Percentiles rank a stretch among this genome's conserved stretches.
phyloP scores from a whole-genome alignment of 768 basidiomycete genomes.

The Porphyrellus cyaneotinctus region DNA sequence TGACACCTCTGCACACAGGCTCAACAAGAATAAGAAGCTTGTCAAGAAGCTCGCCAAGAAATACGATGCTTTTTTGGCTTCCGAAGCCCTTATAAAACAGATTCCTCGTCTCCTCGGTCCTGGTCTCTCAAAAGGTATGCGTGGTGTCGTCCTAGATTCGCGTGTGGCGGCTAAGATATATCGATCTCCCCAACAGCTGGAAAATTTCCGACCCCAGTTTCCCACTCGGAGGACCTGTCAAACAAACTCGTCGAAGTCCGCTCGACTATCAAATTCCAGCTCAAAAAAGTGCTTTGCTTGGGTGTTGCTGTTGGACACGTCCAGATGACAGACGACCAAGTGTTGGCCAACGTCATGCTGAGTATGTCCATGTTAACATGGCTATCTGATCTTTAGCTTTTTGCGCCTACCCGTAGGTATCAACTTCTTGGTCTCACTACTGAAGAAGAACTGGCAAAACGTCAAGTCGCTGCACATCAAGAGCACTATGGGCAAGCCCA shows the following conservation, averaged over 20 bases:
- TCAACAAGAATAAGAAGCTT: conserved; percentile 99
- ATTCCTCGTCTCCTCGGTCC: conserved; percentile 99
- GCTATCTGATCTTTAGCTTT: neutral
- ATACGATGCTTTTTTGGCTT: conserved; percentile 97
- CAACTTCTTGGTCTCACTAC: conserved; percentile 98
- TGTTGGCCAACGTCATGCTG: conserved; percentile 96
- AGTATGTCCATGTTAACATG: conserved; percentile 45
- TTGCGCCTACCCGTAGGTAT: conserved; percentile 56
- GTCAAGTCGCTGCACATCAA: conserved; percentile 99
- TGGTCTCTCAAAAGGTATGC: conserved; percentile 93
- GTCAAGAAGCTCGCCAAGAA: conserved; percentile 99
- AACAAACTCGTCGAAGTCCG: conserved; percentile 94
- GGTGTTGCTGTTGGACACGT: conserved; percentile 98
- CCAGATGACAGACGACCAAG: conserved; percentile 96
- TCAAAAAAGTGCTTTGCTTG: conserved; percentile 98
- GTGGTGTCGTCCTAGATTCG: neutral
- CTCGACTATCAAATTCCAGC: conserved; percentile 99
- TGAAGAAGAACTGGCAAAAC: conserved; percentile 99
- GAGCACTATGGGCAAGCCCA: conserved; percentile 98
- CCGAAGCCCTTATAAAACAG: conserved; percentile 98
- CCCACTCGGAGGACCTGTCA: conserved; percentile 82
- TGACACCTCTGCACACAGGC: conserved; percentile 41
- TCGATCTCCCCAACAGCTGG: conserved; percentile 57
- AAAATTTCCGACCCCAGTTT: conserved; percentile 98
- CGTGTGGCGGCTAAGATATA: neutral